Conservation (phyloP, 1,284 basidiomycete species). For the Ustilago nuda region DNA sequence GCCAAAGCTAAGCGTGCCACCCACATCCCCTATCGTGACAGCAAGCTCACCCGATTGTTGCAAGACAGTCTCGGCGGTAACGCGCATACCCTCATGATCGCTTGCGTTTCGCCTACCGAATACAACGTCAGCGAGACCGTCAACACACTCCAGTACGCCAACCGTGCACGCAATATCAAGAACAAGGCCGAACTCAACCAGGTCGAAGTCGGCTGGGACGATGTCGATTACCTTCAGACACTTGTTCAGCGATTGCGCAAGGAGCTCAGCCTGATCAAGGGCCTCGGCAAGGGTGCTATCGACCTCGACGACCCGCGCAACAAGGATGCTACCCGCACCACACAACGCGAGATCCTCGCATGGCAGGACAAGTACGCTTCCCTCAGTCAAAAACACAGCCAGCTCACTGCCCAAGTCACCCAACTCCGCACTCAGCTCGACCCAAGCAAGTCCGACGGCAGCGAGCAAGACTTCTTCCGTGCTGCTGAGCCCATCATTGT, state of each 20-base stretch:
- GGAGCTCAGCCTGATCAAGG: constrained; percentile 82
- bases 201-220: constrained; percentile 97
- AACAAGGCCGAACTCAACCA: constrained; percentile 92
- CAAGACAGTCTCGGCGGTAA: constrained; percentile 99
- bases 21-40: constrained; percentile 96
- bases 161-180: constrained; percentile 96
- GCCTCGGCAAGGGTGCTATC: constrained; percentile 70
- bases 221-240: constrained; percentile 90
- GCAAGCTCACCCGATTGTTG: constrained; percentile 89
- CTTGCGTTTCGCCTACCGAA: constrained; percentile 94
- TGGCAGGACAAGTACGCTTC: constrained; percentile 85
- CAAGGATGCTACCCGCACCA: constrained; percentile 34
- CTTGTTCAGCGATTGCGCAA: constrained; percentile 75
- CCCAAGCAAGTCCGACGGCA: constrained; percentile 65
- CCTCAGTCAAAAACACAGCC: constrained; percentile 83
- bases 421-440: constrained; percentile 61
- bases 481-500: constrained; percentile 94
- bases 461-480: constrained; percentile 86
- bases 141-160: constrained; percentile 98
- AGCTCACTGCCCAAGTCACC: constrained; percentile 87
- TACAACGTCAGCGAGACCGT: constrained; percentile 94
- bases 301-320: constrained; percentile 41
- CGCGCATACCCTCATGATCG: constrained; percentile 98
- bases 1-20: constrained; percentile 72
- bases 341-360: constrained; percentile 76